Evolutionary conservation across 2,329 filamentous ascomycete genomes (phyloP), one percentile per base, ranked within the genome.

Genomic region (Claviceps sp.): DNA sequence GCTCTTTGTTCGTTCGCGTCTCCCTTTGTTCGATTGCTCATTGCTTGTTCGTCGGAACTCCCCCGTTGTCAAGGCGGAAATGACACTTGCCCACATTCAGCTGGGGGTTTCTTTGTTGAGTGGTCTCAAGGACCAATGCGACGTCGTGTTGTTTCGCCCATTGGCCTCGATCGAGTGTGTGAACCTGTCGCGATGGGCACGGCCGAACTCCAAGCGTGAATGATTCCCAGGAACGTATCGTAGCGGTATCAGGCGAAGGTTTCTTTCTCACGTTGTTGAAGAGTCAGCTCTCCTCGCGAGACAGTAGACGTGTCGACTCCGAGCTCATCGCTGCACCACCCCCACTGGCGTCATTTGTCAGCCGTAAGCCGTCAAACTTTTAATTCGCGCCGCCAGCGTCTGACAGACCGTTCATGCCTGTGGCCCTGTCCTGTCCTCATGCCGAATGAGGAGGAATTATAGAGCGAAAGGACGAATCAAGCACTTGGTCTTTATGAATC

Each of bases 401-500:
- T 41, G 40, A 13, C 40, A 42, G 9, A 20, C 42, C 40, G 6
- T 37, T 3, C 18, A 37, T 46, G 30, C n/a, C 7, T 41, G 18
- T 18, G 18, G 18, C 18, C 18, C 18, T 18, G 18, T 18, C 18
- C 18, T 18, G 37, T 50, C 26, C 18, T 37, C 38, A 5, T 50
- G 40, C 16, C 24, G 16, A 16, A 26, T 26, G 38, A n/a, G 24
- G 37, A 7, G 8, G n/a, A 20, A 16, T 38, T 20, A 4, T n/a
- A 37, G 18, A 24, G 18, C 41, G n/a, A n/a, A 14, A n/a, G 22
- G 34, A 34, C 26, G 48, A 50, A 50, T 43, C 41, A 30, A 47
- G n/a, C 22, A 37, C n/a, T 34, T 51, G 16, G 20, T 47, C 49
- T 47, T 37, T 37, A 56, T 55, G 56, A 51, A 58, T 24, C 30